Base-by-base conservation (phyloP, 2,329 filamentous ascomycete species). In the Ilyonectria mors-panacis region DNA sequence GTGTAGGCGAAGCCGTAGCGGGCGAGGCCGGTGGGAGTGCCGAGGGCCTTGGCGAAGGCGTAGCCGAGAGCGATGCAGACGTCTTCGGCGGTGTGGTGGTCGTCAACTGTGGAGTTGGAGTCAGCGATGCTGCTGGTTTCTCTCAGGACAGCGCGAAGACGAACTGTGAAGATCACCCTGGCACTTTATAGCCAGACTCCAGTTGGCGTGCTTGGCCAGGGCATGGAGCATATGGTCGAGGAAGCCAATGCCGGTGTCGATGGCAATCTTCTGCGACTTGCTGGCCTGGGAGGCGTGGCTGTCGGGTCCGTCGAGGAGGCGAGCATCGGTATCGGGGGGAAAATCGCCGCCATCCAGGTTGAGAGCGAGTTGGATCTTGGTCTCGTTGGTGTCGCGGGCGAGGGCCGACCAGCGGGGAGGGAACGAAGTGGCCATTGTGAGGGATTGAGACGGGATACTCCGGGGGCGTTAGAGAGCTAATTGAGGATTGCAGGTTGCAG, bases 211-310 rank as follows among this genome's bases (percentile, higher is more conserved):
- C 84, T 99, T 98, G 57, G 96, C 93, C 62, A 98, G 88, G 6
- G 96, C 96, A 82, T 99, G 96, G 57, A 98, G 88, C 95, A 99
- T 98, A 86, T 99, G 96, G 84, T 99, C 96, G 63, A 99, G 87
- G 83, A 99, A 99, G 66, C 96, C 96, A 81, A 99, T 97, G 71
- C 96, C 96, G 0, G 95, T 97, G 86, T 94, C 91, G 73, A 98
- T 87, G 78, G 90, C 90, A 79, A 98, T 98, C 67, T 90, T 91
- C 82, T 98, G 96, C 47, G 91, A 93, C 73, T 92, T 91, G 74
- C 93, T 95, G 71, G 90, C 86, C 82, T 99, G 95, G 1, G 92
- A 91, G 33, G 96, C 95, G 80, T 99, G 96, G 63, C 86, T 86
- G 66, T 88, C 88, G 39, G 81, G 83, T 21, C 73, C 75, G 17